Evolutionary conservation across 148 eudicot genomes (phyloP).

Genomic region (Nepenthes gracilis): DNA sequence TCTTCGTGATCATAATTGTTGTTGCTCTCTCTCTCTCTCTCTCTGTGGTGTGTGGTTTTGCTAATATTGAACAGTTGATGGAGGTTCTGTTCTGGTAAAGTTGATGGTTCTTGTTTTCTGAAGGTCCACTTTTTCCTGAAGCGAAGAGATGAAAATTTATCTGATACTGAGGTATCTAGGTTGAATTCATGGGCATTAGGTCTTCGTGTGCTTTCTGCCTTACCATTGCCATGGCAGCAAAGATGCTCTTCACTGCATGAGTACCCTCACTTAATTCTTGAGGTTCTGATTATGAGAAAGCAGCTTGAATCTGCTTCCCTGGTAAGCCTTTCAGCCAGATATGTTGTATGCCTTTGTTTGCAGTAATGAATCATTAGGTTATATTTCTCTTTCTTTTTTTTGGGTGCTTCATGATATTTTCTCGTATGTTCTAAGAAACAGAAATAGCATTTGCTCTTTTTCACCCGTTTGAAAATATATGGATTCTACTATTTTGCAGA

Average conservation of each 20-base stretch:
- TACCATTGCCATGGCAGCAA: constrained; percentile 99
- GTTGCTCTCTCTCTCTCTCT: constrained; percentile 3
- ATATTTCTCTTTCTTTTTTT: not conserved
- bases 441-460: not conserved
- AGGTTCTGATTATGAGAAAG: constrained; percentile 95
- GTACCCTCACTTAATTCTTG: constrained; percentile 91
- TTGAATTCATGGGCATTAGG: constrained; percentile 97
- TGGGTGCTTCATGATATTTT: not conserved
- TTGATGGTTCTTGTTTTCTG: constrained; percentile 7
- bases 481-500: constrained; percentile 27
- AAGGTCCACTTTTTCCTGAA: constrained; percentile 98
- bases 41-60: not conserved
- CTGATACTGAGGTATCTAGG: constrained; percentile 72
- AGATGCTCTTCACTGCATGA: constrained; percentile 94
- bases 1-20: not conserved
- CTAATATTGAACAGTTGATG: not conserved
- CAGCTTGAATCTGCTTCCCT: constrained; percentile 92
- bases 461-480: not conserved
- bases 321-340: constrained; percentile 26
- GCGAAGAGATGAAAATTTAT: constrained; percentile 82
- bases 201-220: constrained; percentile 84
- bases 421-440: no score
- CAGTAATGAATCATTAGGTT: not conserved
- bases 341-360: not conserved
- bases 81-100: not conserved